phyloP scores from a whole-genome alignment of 305 asterid genomes.

The Solanum hybrid region DNA sequence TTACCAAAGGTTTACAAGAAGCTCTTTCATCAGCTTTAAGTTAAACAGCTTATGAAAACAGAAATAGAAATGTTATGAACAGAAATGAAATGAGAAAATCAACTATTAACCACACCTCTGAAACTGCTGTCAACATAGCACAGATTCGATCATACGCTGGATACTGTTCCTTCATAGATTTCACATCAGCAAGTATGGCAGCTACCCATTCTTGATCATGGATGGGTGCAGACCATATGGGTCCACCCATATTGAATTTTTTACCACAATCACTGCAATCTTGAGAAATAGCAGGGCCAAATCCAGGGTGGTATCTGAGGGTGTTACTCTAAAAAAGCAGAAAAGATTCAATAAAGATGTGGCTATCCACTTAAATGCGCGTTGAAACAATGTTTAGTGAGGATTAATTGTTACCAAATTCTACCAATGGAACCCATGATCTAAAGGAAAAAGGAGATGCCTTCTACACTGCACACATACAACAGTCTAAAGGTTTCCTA shows the following conservation, averaged over 20 bases:
- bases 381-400: background rate
- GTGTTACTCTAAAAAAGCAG: conserved; percentile 44
- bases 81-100: background rate
- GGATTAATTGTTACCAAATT: background rate
- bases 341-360: background rate
- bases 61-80: background rate
- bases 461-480: background rate
- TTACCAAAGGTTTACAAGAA: background rate
- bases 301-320: conserved; percentile 79
- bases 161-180: conserved; percentile 45
- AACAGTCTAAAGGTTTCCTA: background rate
- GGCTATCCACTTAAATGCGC: background rate
- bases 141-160: conserved; percentile 48
- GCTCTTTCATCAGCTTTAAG: background rate
- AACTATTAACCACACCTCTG: conserved; percentile 51
- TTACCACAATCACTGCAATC: conserved; percentile 90
- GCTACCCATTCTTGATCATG: conserved; percentile 90
- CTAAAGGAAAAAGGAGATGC: background rate
- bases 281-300: conserved; percentile 79
- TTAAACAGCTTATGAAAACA: background rate
- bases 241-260: conserved; percentile 94
- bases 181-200: conserved; percentile 63
- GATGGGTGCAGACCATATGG: conserved; percentile 95
- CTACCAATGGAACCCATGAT: background rate
- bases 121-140: conserved; percentile 77